Percentiles rank a stretch among this genome's conserved stretches.
Conservation (phyloP, 805 yeast species). For the Wickerhamiella alocasiicola region DNA sequence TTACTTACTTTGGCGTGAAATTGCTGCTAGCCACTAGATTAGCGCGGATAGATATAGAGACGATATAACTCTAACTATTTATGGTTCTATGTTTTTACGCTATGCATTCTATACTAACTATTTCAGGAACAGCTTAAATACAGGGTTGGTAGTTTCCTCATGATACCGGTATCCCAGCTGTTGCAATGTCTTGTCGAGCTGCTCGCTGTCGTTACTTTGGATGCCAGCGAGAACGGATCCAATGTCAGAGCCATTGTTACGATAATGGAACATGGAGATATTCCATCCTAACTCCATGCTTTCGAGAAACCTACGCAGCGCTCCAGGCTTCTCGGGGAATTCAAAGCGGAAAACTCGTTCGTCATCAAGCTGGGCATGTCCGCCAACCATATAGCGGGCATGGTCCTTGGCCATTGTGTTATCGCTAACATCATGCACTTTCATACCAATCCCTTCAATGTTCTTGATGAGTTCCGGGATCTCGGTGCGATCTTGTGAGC, state of each 20-base stretch:
- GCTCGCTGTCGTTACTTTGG: conserved; percentile 61
- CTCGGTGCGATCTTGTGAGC: conserved; percentile 65
- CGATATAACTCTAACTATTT: too few relatives aligned
- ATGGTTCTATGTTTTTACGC: too few relatives aligned
- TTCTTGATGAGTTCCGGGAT: conserved; percentile 47
- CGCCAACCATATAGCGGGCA: conserved; percentile 94
- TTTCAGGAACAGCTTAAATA: conserved; percentile 64
- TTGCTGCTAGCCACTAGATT: too few relatives aligned
- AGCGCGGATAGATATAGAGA: too few relatives aligned
- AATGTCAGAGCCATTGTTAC: conserved; percentile 92
- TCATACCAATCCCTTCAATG: conserved; percentile 51
- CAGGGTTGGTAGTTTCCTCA: conserved; percentile 77
- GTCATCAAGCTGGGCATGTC: conserved; percentile 56
- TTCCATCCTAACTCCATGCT: conserved; percentile 74
- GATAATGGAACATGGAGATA: conserved; percentile 85
- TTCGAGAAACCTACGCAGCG: conserved; percentile 66
- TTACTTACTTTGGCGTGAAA: too few relatives aligned
- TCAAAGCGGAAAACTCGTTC: conserved; percentile 78
- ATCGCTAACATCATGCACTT: conserved; percentile 73
- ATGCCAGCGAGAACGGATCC: conserved; percentile 89
- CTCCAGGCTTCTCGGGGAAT: conserved; percentile 97
- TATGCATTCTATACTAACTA: too few relatives aligned
- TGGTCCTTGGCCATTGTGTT: conserved; percentile 94
- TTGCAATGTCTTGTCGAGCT: conserved; percentile 55
- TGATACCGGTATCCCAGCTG: conserved; percentile 61